Base-by-base conservation (phyloP, 257 asterid species). In the Nicotiana tomentosiformis region DNA sequence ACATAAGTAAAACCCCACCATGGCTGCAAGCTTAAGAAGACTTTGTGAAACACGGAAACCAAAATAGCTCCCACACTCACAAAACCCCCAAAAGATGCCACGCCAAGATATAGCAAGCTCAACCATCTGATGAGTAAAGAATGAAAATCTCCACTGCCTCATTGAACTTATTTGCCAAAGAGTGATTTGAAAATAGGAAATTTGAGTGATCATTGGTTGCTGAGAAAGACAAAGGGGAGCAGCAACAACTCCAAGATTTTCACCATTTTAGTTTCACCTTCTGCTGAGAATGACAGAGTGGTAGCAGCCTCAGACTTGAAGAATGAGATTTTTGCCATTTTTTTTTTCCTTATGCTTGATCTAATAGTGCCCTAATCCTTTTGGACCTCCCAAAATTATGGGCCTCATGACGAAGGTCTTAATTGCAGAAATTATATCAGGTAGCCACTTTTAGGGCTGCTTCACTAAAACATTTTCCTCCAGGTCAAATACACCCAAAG, bases 31-130 rank as follows among this genome's bases (percentile, higher is more conserved):
- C 68, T 23, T 10, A 12, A 57, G 68, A 37, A 61, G 77, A 78
- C 85, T 85, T 77, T 3, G 33, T 82, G 85, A 81, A 81, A 81
- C 72, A 80, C 86, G 60, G 64, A 15, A 39, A 68, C 30, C 33
- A 43, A 43, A 11, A 70, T 23, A 43, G 58, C 20, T 39, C 58
- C 3, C 58, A n/a, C 0, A 69, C 86, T 26, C 30, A 69, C 4
- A 32, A 4, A 76, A 81, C 64, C 84, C 58, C 62, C 7, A 12
- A 72, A 32, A 49, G 60, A 33, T 72, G 58, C 60, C 37, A 43
- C 78, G 11, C 78, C 78, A 46, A 46, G 30, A n/a, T n/a, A 70
- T n/a, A 43, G 7, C 60, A 6, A 72, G 78, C 26, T 43, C 78
- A 72, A 46, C 60, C 14, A 72, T 46, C 7, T 43, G 37, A 3